Conservation (phyloP, 2,329 filamentous ascomycete genomes). For the Aspergillus transmontanensis region DNA sequence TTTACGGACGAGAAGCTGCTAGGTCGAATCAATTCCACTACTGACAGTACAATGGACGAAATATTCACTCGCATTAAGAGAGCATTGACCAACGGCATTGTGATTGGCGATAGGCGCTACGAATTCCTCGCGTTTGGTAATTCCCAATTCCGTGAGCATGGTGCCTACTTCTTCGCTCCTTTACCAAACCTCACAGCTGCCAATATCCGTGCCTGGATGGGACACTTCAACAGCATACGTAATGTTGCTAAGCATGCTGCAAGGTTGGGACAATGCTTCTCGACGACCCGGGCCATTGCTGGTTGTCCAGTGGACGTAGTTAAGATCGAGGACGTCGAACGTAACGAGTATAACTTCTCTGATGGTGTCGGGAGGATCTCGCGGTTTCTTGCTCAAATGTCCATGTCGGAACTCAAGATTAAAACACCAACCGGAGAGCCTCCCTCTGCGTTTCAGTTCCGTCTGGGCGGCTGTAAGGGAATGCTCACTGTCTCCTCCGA, state of each 20-base stretch:
- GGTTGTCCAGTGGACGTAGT: slow-evolving; percentile 62
- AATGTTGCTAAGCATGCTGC: slow-evolving; percentile 89
- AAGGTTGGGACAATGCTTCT: slow-evolving; percentile 91
- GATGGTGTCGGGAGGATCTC: slow-evolving; percentile 97
- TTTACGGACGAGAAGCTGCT: slow-evolving; percentile 78
- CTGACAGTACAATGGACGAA: slow-evolving; percentile 63
- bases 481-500: slow-evolving; percentile 76
- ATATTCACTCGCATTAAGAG: slow-evolving; percentile 74
- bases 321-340: slow-evolving; percentile 69
- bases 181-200: slow-evolving; percentile 68
- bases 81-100: slow-evolving; percentile 75
- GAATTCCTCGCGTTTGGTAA: slow-evolving; percentile 94
- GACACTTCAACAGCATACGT: slow-evolving; percentile 76
- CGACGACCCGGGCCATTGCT: slow-evolving; percentile 77
- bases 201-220: slow-evolving; percentile 84
- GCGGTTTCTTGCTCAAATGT: slow-evolving; percentile 69
- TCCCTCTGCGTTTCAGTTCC: slow-evolving; percentile 88
- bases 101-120: slow-evolving; percentile 78
- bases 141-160: slow-evolving; percentile 89
- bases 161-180: slow-evolving; percentile 89
- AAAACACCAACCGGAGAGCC: slow-evolving; percentile 54
- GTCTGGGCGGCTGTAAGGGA: slow-evolving; percentile 89
- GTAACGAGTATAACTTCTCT: slow-evolving; percentile 73
- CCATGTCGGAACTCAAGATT: slow-evolving; percentile 70
- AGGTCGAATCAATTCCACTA: slow-evolving; percentile 62